Base-by-base conservation (phyloP, 2,329 filamentous ascomycete species). In the Xylariaceae sp. region DNA sequence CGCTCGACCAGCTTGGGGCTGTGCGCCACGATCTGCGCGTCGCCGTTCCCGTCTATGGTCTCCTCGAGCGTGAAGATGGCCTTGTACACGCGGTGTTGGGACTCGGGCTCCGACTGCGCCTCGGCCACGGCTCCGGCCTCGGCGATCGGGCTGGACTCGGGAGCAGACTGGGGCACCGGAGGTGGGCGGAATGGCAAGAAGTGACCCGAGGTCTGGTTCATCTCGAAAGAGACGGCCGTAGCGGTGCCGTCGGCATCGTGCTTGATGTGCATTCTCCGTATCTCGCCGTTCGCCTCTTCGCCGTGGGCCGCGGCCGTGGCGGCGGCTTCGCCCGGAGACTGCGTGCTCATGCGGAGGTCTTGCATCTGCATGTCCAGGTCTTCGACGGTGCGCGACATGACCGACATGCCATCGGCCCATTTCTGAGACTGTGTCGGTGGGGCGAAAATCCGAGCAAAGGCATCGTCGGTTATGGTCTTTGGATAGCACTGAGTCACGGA, bases 361-460 rank as follows among this genome's bases (percentile, higher is more conserved):
- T 70, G 67, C 63, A 77, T 70, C 39, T 71, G 72, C 29, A 68
- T 62, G 45, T 79, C 77, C 18, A 80, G 62, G 43, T 70, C 68
- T 41, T 79, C 64, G 46, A 79, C 71, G 39, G 75, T 72, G 39
- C 61, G 62, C 18, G 71, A 71, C 35, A 88, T 61, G 13, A 82
- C 86, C 44, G 76, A 74, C 49, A 86, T 77, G 33, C 85, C 80
- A 48, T 74, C 70, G 55, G 64, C 58, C 49, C 73, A 71, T 65
- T 66, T 63, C 53, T 63, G 64, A 40, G 59, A 51, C 46, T 68
- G 68, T 15, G 61, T 59, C 34, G 68, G 71, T 37, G 65, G 56
- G 28, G 79, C 69, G 59, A 96, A 96, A 53, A 98, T 89, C 52
- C 82, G 72, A 42, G 85, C 80, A 59, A 96, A 95, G 31, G 80